Conservation (phyloP, 1,284 basidiomycete genomes). For the Tilletia horrida region DNA sequence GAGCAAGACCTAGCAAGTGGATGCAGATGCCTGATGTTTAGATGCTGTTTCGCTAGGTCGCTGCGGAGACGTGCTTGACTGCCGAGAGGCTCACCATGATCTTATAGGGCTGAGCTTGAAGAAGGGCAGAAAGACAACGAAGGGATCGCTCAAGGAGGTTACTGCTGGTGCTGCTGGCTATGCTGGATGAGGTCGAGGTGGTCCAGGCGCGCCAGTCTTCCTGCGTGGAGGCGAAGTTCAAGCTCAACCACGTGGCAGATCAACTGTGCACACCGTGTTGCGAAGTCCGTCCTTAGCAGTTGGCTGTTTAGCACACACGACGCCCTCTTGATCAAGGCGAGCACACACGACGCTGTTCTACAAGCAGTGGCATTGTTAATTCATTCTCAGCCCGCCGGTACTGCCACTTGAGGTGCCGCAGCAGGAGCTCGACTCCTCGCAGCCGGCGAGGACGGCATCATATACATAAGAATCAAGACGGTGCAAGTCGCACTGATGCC, state of each 20-base stretch:
- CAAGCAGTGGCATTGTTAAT: too few species aligned
- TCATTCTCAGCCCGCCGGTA: too few species aligned
- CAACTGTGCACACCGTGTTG: not conserved
- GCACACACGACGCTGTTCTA: too few species aligned
- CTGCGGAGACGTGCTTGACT: not conserved
- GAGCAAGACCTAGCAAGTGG: slow-evolving; percentile 69
- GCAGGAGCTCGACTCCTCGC: not conserved
- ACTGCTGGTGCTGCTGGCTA: not conserved
- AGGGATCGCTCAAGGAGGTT: not conserved
- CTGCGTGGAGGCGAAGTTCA: not conserved
- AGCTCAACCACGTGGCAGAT: not conserved
- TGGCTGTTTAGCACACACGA: too few species aligned
- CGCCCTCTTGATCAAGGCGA: too few species aligned
- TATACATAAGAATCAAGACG: slow-evolving; percentile 73
- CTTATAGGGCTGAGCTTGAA: not conserved
- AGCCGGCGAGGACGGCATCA: slow-evolving; percentile 47
- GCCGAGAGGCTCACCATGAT: slow-evolving; percentile 2
- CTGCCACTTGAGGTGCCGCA: too few species aligned
- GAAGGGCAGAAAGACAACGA: not conserved
- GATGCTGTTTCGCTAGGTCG: not conserved
- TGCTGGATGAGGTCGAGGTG: not conserved
- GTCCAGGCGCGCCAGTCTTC: slow-evolving; percentile 16
- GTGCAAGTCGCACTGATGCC: slow-evolving; percentile 81
- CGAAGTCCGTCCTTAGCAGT: too few species aligned
- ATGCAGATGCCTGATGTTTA: not conserved